Conservation (phyloP, 73 alveolate genomes). For the Tetrahymena malaccensis region DNA sequence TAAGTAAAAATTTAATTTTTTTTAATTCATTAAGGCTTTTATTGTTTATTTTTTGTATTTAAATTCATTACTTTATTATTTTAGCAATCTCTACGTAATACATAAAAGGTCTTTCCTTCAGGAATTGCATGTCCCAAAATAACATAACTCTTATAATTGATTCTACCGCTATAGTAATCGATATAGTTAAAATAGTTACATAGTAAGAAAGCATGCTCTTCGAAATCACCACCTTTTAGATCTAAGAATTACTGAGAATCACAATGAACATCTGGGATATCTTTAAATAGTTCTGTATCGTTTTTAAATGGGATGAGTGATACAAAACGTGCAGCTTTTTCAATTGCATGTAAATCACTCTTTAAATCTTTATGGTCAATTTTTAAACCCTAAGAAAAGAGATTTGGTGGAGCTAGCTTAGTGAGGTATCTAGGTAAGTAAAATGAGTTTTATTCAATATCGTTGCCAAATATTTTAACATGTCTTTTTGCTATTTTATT, state of each 20-base stretch:
- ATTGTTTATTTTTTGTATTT: no score
- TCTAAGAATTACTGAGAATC: constrained; percentile 88
- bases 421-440: constrained; percentile 83
- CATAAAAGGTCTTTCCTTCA: constrained; percentile 96
- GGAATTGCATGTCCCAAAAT: constrained; percentile 97
- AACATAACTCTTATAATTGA: constrained; percentile 71
- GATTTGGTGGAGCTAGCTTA: constrained; percentile 78
- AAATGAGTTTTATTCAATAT: constrained; percentile 83
- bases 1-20: no score
- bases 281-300: constrained; percentile 90
- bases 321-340: constrained; percentile 94
- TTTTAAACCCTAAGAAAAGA: constrained; percentile 24
- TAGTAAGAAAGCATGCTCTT: constrained; percentile 96
- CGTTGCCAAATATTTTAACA: constrained; percentile 84
- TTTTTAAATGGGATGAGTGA: constrained; percentile 92
- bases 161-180: constrained; percentile 54
- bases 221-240: constrained; percentile 96
- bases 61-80: not conserved
- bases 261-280: constrained; percentile 96
- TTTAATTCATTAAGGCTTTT: no score
- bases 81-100: constrained; percentile 62
- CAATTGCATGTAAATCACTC: constrained; percentile 79
- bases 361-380: constrained; percentile 1
- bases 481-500: constrained; percentile 66
- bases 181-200: constrained; percentile 94